Conservation (phyloP, 2,329 filamentous ascomycete genomes). For the Penicillium digitatum region DNA sequence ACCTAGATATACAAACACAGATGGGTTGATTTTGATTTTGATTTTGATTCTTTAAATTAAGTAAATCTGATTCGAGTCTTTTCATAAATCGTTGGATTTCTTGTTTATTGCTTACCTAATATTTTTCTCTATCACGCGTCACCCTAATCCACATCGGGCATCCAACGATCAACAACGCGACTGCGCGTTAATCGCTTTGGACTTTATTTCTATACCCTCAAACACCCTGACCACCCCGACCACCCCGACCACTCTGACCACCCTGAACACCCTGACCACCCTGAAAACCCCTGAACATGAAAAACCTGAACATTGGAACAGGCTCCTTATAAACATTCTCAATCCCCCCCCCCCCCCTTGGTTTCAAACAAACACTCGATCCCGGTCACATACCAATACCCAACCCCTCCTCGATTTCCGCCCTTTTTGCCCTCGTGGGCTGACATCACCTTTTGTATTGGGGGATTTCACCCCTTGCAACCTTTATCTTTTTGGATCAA, state of each 20-base stretch:
- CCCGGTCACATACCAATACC: not conserved
- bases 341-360: not conserved
- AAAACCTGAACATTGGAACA: not conserved
- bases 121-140: conserved; percentile 11
- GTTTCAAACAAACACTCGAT: not conserved
- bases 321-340: not conserved
- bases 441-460: conserved; percentile 12
- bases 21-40: too few species aligned
- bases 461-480: conserved; percentile 23
- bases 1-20: too few species aligned
- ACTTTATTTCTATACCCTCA: not conserved
- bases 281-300: not conserved
- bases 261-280: not conserved
- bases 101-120: conserved; percentile 7
- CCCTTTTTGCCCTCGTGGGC: conserved; percentile 16
- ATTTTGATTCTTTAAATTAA: too few species aligned
- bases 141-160: conserved; percentile 8
- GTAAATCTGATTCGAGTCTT: too few species aligned
- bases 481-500: not conserved
- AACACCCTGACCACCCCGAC: not conserved
- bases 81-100: not conserved
- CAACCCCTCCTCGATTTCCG: conserved; percentile 12
- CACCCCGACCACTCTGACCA: not conserved
- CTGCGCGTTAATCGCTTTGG: conserved; percentile 11
- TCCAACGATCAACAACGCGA: conserved; percentile 12